These are phyloP conservation scores for Rutstroemia sp. DNA, from an alignment of 2,329 filamentous ascomycete genomes.

Conservation along the genomic window DNA sequence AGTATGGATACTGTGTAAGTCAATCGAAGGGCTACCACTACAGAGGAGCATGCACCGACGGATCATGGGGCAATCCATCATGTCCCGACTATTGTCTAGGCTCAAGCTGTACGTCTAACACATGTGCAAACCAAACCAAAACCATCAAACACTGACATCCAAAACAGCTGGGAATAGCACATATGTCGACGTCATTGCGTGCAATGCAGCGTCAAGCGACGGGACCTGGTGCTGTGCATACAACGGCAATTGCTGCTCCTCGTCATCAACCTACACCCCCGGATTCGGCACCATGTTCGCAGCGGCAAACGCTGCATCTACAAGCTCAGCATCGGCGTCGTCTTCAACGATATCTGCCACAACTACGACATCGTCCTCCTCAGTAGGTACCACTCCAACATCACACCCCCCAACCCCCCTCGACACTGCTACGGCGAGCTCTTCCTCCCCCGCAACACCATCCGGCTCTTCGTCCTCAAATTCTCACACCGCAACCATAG, in stretches of 20 bases:
- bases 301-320: background rate
- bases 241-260: slow-evolving; percentile 12
- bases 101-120: slow-evolving; percentile 1
- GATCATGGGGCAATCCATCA: slow-evolving; percentile 13
- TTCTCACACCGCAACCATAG: slow-evolving; percentile 5
- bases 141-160: background rate
- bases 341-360: background rate
- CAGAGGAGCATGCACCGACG: slow-evolving; percentile 16
- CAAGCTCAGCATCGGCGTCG: background rate
- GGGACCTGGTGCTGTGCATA: slow-evolving; percentile 19
- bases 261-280: slow-evolving; percentile 4
- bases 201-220: slow-evolving; percentile 5
- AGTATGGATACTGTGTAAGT: slow-evolving; percentile 14
- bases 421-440: background rate
- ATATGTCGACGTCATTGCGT: slow-evolving; percentile 12
- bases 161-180: slow-evolving; percentile 10
- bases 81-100: slow-evolving; percentile 16
- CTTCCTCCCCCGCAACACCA: background rate
- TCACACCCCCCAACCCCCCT: background rate
- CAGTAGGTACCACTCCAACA: background rate
- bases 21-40: slow-evolving; percentile 16
- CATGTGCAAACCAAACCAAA: background rate
- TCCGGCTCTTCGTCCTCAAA: background rate
- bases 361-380: background rate
- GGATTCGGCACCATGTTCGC: slow-evolving; percentile 14